Evolutionary conservation across 2,329 filamentous ascomycete genomes (phyloP).

Genomic region (Curvularia sp.): DNA sequence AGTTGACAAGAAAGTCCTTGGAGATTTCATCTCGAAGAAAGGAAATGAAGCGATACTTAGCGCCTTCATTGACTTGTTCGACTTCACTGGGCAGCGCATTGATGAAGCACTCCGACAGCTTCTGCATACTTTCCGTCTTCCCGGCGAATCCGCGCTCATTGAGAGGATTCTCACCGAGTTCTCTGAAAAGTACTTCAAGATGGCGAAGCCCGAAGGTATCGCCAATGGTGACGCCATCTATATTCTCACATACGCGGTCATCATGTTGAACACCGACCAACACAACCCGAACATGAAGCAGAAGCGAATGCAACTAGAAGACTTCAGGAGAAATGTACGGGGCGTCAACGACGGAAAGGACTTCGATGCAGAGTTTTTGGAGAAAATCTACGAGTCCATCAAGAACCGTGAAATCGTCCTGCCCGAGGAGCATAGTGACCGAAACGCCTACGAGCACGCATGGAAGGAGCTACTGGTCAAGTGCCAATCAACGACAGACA

Average conservation of each 20-base stretch:
- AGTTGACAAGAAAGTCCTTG: constrained; percentile 87
- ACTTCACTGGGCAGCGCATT: constrained; percentile 84
- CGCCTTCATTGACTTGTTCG: constrained; percentile 84
- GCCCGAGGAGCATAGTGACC: constrained; percentile 95
- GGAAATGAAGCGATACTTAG: constrained; percentile 84
- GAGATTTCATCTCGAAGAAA: constrained; percentile 91
- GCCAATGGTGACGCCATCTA: constrained; percentile 88
- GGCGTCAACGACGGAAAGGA: constrained; percentile 87
- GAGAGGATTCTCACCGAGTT: constrained; percentile 90
- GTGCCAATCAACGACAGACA: constrained; percentile 74
- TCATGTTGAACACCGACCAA: constrained; percentile 96
- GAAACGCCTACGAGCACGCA: constrained; percentile 94
- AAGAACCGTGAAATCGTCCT: constrained; percentile 93
- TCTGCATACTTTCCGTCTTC: constrained; percentile 91
- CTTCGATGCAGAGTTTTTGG: constrained; percentile 82
- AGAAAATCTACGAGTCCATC: constrained; percentile 89
- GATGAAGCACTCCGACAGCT: constrained; percentile 88
- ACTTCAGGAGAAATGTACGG: constrained; percentile 88
- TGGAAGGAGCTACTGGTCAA: constrained; percentile 95
- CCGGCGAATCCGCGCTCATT: constrained; percentile 91
- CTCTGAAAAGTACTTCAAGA: constrained; percentile 80
- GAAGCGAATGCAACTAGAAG: constrained; percentile 82
- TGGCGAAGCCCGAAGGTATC: constrained; percentile 74
- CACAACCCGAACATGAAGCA: constrained; percentile 90
- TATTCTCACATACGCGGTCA: constrained; percentile 92